Evolutionary conservation across 1,284 basidiomycete genomes (phyloP).

Genomic region (Leccinum subspadiceum): DNA sequence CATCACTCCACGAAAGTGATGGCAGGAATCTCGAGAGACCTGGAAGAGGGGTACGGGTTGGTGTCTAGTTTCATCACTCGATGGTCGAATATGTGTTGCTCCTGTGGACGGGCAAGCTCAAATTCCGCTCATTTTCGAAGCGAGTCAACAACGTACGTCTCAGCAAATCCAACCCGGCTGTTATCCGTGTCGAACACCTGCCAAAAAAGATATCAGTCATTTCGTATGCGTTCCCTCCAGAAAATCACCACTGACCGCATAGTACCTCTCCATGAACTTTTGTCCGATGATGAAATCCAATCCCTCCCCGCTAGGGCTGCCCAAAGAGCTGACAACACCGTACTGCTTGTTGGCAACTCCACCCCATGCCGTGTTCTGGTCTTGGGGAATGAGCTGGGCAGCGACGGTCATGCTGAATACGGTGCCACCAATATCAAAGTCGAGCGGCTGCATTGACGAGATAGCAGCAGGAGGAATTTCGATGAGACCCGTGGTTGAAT

Average conservation of each 20-base stretch:
- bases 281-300: constrained; percentile 28
- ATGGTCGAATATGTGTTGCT: no score
- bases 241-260: constrained; percentile 15
- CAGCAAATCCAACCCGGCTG: not conserved
- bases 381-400: constrained; percentile 25
- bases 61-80: not conserved
- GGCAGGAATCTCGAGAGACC: not conserved
- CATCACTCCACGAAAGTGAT: not conserved
- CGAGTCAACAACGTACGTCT: not conserved
- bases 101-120: not conserved
- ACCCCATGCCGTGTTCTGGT: constrained; percentile 20
- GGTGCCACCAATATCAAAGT: constrained; percentile 17
- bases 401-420: constrained; percentile 21
- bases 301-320: constrained; percentile 14
- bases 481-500: constrained; percentile 18
- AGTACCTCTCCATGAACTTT: constrained; percentile 32
- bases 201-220: not conserved
- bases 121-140: not conserved
- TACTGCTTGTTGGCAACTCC: constrained; percentile 20
- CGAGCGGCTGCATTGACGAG: constrained; percentile 20
- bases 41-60: not conserved
- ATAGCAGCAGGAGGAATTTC: constrained; percentile 20
- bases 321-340: constrained; percentile 12
- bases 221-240: not conserved
- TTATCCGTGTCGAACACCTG: not conserved